phyloP scores from a whole-genome alignment of 495 filamentous ascomycete species.

The Penicillium salamii region DNA sequence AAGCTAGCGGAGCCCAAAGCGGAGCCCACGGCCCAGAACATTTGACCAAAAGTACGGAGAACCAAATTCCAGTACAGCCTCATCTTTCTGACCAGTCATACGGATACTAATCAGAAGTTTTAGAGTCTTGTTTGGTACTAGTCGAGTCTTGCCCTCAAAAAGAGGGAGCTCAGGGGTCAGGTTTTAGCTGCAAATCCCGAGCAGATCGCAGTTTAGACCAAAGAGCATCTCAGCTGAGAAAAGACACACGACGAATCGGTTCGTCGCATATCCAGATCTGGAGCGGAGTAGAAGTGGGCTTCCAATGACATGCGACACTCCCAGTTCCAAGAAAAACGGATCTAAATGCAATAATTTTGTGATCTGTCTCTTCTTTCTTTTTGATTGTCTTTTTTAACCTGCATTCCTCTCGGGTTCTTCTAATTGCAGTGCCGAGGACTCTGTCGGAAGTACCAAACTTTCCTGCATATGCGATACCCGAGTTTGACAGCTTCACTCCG shows the following conservation, averaged over 20 bases:
- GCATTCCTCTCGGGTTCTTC: too few relatives aligned
- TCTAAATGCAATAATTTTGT: background rate
- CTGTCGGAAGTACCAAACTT: background rate
- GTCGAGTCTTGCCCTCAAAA: too few relatives aligned
- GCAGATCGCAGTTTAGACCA: background rate
- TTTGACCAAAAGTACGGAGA: background rate
- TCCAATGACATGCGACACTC: conserved; percentile 1
- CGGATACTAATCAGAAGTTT: too few relatives aligned
- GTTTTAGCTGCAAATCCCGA: too few relatives aligned
- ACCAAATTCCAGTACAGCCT: background rate
- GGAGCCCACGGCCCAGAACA: conserved; percentile 8
- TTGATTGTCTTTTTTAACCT: too few relatives aligned
- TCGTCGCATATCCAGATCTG: background rate
- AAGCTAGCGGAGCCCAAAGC: background rate
- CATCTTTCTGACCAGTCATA: conserved; percentile 3
- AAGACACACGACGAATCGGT: background rate
- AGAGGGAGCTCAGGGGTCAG: background rate
- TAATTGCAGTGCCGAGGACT: background rate
- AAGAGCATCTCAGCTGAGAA: background rate
- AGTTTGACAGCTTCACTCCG: too few relatives aligned
- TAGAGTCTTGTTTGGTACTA: too few relatives aligned
- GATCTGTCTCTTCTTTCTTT: conserved; percentile 14
- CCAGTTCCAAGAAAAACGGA: conserved; percentile 1
- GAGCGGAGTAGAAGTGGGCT: background rate
- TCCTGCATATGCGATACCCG: conserved; percentile 3